Evolutionary conservation across 2,329 filamentous ascomycete genomes (phyloP), one percentile per base, ranked within the genome.

Genomic region (Talaromyces sp.): DNA sequence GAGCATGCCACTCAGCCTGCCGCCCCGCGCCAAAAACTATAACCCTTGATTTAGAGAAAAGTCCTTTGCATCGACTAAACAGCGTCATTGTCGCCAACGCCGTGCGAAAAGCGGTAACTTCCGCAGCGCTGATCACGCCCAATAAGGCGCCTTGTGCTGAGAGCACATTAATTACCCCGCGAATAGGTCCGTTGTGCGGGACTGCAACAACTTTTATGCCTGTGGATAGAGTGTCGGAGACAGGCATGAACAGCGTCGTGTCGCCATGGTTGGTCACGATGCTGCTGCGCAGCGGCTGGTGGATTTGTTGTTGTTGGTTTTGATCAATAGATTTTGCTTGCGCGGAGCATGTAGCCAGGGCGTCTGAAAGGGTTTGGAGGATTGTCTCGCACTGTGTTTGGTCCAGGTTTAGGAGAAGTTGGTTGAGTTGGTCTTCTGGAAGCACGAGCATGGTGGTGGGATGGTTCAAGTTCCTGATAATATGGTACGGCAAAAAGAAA

Each of bases 21-120:
- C 78, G 76, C 0, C 81, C 81, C 0, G 80, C 78, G 8, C 81
- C 81, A 63, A 83, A 81, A 1, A 83, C 75, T 9, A 83, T 67
- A 1, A 82, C 66, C 1, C 73, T 72, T n/a, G 69, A 70, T 33
- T 70, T 72, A 5, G 58, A 56, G n/a, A 23, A 54, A 3, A 73
- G 59, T 7, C 67, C 61, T 0, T 57, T 57, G 61, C 70, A 75
- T 42, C 83, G 84, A 23, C 77, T 75, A 36, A 92, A 80, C 0
- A 92, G 81, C 30, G 88, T 86, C 59, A 88, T 85, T 4, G 88
- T 89, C 1, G 86, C 86, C 10, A 94, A 79, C 0, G 90, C 89
- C 0, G 91, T 95, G 63, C 91, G 87, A 75, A 94, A 95, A 3
- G 89, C 90, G 0, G 91, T 95, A 34, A 94, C 78, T 53, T 90